A percentile compares a stretch with the other conserved stretches of the same genome.
phyloP scores from a whole-genome alignment of 2,329 filamentous ascomycete genomes.

The Mycocentrospora acerina region DNA sequence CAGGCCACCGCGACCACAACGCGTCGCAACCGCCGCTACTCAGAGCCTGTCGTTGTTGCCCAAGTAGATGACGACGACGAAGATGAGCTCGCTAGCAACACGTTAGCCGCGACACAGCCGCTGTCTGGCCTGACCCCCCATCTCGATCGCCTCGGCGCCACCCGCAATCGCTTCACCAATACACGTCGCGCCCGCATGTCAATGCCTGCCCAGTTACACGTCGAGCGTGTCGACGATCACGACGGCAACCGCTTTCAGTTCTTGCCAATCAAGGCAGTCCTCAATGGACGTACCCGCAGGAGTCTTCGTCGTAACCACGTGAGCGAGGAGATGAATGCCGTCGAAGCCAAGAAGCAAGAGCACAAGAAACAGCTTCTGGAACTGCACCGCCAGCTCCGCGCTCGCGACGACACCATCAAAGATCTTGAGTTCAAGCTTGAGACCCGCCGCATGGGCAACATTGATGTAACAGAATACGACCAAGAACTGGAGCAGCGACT shows the following conservation, averaged over 20 bases:
- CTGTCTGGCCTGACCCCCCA: slow-evolving; percentile 34
- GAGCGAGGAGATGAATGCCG: slow-evolving; percentile 44
- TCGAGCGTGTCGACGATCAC: slow-evolving; percentile 24
- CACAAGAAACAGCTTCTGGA: slow-evolving; percentile 41
- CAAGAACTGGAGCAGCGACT: slow-evolving; percentile 36
- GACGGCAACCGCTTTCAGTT: slow-evolving; percentile 34
- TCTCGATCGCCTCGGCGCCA: slow-evolving; percentile 31
- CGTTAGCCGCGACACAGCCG: slow-evolving; percentile 28
- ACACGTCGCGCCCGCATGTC: slow-evolving; percentile 36
- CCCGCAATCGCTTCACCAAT: slow-evolving; percentile 25
- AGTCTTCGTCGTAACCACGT: slow-evolving; percentile 45
- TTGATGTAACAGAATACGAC: slow-evolving; percentile 41
- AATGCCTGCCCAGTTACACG: slow-evolving; percentile 37
- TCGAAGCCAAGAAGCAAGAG: slow-evolving; percentile 41
- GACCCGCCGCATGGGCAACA: slow-evolving; percentile 39
- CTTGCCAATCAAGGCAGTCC: slow-evolving; percentile 34
- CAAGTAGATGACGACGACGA: slow-evolving; percentile 19
- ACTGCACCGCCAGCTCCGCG: slow-evolving; percentile 39
- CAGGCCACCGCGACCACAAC: slow-evolving; percentile 15
- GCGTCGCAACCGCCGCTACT: slow-evolving; percentile 34
- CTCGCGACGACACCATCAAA: slow-evolving; percentile 39
- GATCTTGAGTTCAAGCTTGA: slow-evolving; percentile 43
- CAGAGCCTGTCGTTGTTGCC: slow-evolving; percentile 32
- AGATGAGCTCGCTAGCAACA: slow-evolving; percentile 19
- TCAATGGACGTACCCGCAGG: slow-evolving; percentile 37